Evolutionary conservation across 352 stramenopile genomes (phyloP).

Genomic region (Pythium aphanidermatum): DNA sequence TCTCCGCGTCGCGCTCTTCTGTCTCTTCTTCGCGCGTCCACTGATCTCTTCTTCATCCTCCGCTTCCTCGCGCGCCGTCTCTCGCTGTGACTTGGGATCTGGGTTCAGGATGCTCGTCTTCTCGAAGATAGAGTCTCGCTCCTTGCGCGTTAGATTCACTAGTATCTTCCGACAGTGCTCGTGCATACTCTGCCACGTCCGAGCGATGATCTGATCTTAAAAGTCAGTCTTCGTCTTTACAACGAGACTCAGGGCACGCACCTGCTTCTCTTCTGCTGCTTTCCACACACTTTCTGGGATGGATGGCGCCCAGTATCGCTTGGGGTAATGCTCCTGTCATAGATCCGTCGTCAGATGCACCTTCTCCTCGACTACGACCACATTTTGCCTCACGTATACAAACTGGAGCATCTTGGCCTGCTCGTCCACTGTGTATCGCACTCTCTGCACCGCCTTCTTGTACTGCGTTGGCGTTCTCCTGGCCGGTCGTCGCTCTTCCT

Average conservation of each 20-base stretch:
- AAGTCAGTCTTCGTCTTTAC: too few relatives aligned
- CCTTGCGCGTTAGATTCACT: slow-evolving; percentile 23
- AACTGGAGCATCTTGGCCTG: slow-evolving; percentile 48
- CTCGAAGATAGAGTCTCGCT: slow-evolving; percentile 18
- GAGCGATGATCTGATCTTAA: slow-evolving; percentile 19
- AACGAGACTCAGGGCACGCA: slow-evolving; percentile 1
- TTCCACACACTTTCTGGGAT: slow-evolving; percentile 16
- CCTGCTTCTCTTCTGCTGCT: slow-evolving; percentile 2
- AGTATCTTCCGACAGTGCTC: slow-evolving; percentile 46
- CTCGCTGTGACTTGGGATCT: background rate
- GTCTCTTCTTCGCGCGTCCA: slow-evolving; percentile 11
- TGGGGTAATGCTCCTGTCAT: slow-evolving; percentile 1
- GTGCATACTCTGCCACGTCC: slow-evolving; percentile 42
- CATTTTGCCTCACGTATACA: slow-evolving; percentile 22
- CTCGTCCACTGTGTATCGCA: slow-evolving; percentile 26
- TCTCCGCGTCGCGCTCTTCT: background rate
- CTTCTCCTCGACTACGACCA: too few relatives aligned
- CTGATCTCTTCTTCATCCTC: slow-evolving; percentile 9
- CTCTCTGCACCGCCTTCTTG: background rate
- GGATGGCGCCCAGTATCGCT: slow-evolving; percentile 2
- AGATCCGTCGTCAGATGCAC: background rate
- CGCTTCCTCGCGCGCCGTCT: background rate
- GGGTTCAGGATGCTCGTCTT: background rate
- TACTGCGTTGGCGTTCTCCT: background rate
- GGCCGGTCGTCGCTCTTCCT: too few relatives aligned